Conservation (phyloP, 2,329 filamentous ascomycete genomes). For the Magnaporthiopsis poae region DNA sequence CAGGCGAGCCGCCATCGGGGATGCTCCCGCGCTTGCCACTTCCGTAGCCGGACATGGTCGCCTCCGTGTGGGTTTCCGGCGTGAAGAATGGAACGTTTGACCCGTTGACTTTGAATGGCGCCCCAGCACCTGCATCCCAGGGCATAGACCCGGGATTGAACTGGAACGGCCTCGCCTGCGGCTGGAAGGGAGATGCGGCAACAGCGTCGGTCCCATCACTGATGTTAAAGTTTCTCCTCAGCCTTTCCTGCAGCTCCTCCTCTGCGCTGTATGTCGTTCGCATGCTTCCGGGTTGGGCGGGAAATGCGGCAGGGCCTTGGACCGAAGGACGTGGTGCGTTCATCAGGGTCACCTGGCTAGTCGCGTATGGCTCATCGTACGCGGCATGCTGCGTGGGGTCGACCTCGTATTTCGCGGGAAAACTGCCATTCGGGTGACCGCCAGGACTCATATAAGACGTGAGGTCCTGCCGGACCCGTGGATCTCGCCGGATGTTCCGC, state of each 20-base stretch:
- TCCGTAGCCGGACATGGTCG: background rate
- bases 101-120: conserved; percentile 1
- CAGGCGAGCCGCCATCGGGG: conserved; percentile 27
- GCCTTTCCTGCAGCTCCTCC: conserved; percentile 25
- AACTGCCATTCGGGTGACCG: conserved; percentile 25
- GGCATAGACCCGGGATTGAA: conserved; percentile 37
- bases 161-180: conserved; percentile 29
- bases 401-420: background rate
- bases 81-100: background rate
- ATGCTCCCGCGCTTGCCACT: conserved; percentile 24
- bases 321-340: conserved; percentile 29
- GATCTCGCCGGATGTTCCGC: background rate
- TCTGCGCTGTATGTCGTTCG: conserved; percentile 26
- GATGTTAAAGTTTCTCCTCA: conserved; percentile 25
- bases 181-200: conserved; percentile 15
- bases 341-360: background rate
- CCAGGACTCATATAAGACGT: conserved; percentile 18
- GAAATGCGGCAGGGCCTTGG: conserved; percentile 17
- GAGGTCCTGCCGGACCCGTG: background rate
- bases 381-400: background rate
- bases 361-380: conserved; percentile 1
- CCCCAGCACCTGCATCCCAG: conserved; percentile 27
- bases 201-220: conserved; percentile 20
- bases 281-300: background rate
- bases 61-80: background rate